Percentiles rank a stretch among this genome's conserved stretches.
Conservation (phyloP, 495 filamentous ascomycete species). For the Neurospora cerealis region DNA sequence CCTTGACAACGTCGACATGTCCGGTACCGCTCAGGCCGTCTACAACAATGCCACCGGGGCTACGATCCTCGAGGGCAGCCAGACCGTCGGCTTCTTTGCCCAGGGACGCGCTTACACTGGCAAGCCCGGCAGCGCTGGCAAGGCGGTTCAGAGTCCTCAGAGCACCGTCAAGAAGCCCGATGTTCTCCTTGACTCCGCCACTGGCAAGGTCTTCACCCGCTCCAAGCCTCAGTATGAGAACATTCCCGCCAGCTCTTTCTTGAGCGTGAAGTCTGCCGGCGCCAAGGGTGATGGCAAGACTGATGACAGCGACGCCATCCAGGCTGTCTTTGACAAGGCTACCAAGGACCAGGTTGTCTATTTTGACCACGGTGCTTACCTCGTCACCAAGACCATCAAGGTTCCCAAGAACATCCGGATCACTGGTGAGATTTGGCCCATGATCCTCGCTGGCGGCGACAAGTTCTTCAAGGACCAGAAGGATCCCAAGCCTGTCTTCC, state of each 20-base stretch:
- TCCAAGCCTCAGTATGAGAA: conserved; percentile 67
- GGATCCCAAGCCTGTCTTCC: conserved; percentile 63
- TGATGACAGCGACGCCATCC: conserved; percentile 62
- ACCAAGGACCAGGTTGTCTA: conserved; percentile 60
- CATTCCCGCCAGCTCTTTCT: conserved; percentile 45
- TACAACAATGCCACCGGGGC: conserved; percentile 46
- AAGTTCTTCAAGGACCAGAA: conserved; percentile 55
- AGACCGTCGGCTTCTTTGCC: conserved; percentile 58
- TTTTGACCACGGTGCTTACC: conserved; percentile 86
- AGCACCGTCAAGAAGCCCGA: conserved; percentile 45
- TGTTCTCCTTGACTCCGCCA: conserved; percentile 39
- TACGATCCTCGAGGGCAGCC: conserved; percentile 59
- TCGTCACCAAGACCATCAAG: conserved; percentile 74
- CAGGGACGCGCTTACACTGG: conserved; percentile 63
- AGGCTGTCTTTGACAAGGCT: conserved; percentile 56
- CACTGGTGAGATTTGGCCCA: conserved; percentile 82
- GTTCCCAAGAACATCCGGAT: conserved; percentile 72
- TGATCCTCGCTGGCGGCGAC: conserved; percentile 72
- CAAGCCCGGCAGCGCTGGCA: conserved; percentile 27
- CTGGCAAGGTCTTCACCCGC: conserved; percentile 52
- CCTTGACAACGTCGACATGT: conserved; percentile 79
- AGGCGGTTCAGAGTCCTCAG: conserved; percentile 41
- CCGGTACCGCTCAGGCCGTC: conserved; percentile 39
- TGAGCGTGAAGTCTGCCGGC: conserved; percentile 66
- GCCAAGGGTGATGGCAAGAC: conserved; percentile 69